These are phyloP conservation scores for Fraxinus sp. DNA, from an alignment of 305 asterid genomes.

Conservation along the genomic window DNA sequence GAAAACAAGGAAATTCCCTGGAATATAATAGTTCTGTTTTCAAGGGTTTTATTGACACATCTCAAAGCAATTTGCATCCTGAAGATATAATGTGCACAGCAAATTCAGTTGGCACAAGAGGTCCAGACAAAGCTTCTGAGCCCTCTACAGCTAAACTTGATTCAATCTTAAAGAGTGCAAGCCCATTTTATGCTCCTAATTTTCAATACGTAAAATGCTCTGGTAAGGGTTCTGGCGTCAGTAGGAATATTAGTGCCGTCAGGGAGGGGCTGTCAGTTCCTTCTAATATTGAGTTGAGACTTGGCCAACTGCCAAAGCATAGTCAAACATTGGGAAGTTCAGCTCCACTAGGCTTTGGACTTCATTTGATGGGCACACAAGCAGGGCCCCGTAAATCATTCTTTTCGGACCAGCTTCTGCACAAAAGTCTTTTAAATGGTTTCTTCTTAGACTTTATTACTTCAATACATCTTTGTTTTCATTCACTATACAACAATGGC, in stretches of 20 bases:
- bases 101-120: constrained; percentile 31
- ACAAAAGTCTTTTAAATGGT: constrained; percentile 25
- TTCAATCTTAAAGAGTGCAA: constrained; percentile 28
- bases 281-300: constrained; percentile 55
- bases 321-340: constrained; percentile 36
- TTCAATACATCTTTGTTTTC: not conserved
- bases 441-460: constrained; percentile 8
- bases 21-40: constrained; percentile 26
- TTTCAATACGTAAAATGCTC: constrained; percentile 31
- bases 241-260: constrained; percentile 23
- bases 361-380: constrained; percentile 28
- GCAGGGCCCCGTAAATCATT: constrained; percentile 28
- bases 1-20: constrained; percentile 29
- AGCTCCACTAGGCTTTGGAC: constrained; percentile 28
- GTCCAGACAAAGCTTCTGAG: constrained; percentile 33
- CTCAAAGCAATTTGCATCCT: constrained; percentile 26
- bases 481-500: constrained; percentile 9
- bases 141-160: constrained; percentile 29
- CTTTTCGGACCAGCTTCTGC: constrained; percentile 37
- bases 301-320: constrained; percentile 52
- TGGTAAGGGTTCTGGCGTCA: constrained; percentile 27
- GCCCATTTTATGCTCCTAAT: constrained; percentile 30
- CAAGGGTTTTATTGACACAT: constrained; percentile 26
- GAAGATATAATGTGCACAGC: constrained; percentile 27
- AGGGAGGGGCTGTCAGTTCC: constrained; percentile 37